A percentile compares a stretch with the other conserved stretches of the same genome.
phyloP scores from a whole-genome alignment of 1,139 yeast species.

The Saccharomycopsis crataegensis region DNA sequence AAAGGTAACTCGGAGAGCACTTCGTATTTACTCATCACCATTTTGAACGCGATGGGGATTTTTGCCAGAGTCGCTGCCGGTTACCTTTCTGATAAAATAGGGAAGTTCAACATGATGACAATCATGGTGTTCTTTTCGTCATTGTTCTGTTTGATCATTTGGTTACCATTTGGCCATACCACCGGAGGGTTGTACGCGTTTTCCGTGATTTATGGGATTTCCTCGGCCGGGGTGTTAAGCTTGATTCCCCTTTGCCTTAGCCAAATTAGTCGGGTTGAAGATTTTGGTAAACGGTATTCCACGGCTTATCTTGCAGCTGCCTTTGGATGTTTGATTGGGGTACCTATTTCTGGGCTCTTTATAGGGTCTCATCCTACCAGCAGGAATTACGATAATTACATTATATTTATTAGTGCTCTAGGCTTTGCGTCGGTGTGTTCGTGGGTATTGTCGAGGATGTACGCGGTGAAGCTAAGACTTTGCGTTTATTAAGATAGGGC shows the following conservation, averaged over 20 bases:
- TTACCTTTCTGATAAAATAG: conserved; percentile 44
- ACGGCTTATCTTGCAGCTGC: conserved; percentile 60
- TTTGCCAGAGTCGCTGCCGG: conserved; percentile 54
- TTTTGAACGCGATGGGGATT: conserved; percentile 52
- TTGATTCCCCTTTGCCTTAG: conserved; percentile 44
- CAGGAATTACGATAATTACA: conserved; percentile 11
- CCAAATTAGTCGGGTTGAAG: conserved; percentile 58
- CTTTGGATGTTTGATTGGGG: conserved; percentile 42
- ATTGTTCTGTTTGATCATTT: conserved; percentile 35
- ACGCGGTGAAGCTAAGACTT: conserved; percentile 15
- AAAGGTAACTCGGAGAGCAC: conserved; percentile 47
- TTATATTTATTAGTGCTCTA: conserved; percentile 11
- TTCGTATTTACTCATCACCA: conserved; percentile 46
- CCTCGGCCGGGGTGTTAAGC: conserved; percentile 41
- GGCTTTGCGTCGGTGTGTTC: conserved; percentile 9
- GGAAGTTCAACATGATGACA: conserved; percentile 50
- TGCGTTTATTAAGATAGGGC: conserved; percentile 5
- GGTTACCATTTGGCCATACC: conserved; percentile 47
- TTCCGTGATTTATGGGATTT: conserved; percentile 46
- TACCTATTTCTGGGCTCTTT: conserved; percentile 49
- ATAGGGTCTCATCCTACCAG: conserved; percentile 26
- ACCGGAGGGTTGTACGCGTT: conserved; percentile 37
- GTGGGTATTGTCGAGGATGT: conserved; percentile 13
- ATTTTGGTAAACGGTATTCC: conserved; percentile 64
- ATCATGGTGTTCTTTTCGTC: conserved; percentile 36